A percentile compares a stretch with the other conserved stretches of the same genome.
Conservation (phyloP, 305 asterid genomes). For the Fraxinus latifolia region DNA sequence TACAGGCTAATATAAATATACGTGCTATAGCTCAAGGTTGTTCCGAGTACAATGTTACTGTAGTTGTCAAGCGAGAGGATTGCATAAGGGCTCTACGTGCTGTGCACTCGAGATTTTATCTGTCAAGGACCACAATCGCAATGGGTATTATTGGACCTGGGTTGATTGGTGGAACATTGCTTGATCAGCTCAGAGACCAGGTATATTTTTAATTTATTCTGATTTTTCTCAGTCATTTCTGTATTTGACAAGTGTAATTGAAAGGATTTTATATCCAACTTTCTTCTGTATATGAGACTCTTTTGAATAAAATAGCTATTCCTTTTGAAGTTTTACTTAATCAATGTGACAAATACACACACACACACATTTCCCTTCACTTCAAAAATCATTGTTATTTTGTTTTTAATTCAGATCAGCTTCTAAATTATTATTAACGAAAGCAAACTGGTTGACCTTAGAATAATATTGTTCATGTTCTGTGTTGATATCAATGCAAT, state of each 20-base stretch:
- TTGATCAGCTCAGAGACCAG: slow-evolving; percentile 96
- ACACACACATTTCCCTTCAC: neutral
- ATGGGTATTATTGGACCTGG: slow-evolving; percentile 98
- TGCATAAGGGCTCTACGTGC: slow-evolving; percentile 92
- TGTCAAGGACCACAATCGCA: slow-evolving; percentile 83
- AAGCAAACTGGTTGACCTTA: neutral
- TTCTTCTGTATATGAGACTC: neutral
- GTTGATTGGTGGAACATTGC: slow-evolving; percentile 87
- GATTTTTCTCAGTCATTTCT: slow-evolving; percentile 2
- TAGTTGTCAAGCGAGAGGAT: slow-evolving; percentile 84
- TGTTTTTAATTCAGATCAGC: neutral
- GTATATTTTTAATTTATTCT: slow-evolving; percentile 29
- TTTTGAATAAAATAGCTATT: neutral
- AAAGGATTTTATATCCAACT: neutral
- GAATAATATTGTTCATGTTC: neutral
- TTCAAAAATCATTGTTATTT: neutral
- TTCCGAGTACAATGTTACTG: slow-evolving; percentile 89
- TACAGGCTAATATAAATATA: slow-evolving; percentile 90
- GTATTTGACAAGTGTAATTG: neutral
- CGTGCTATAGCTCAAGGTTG: slow-evolving; percentile 99
- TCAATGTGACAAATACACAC: neutral
- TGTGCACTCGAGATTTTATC: slow-evolving; percentile 92
- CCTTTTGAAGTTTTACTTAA: neutral
- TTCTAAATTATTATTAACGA: neutral
- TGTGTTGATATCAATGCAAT: neutral